phyloP scores from a whole-genome alignment of 768 basidiomycete species.

The Sporobolomyces pararoseus region DNA sequence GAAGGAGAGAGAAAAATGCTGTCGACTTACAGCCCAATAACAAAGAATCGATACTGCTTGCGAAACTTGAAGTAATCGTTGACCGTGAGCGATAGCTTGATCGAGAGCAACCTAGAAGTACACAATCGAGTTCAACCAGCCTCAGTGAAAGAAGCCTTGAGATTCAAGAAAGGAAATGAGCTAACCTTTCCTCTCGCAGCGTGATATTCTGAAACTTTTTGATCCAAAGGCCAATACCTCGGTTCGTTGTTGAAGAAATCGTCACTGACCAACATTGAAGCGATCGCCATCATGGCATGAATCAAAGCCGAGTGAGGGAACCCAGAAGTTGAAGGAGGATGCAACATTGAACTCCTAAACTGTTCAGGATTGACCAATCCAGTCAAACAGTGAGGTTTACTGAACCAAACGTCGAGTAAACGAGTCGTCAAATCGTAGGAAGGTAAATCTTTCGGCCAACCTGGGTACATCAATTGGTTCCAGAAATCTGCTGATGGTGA shows the following conservation, averaged over 20 bases:
- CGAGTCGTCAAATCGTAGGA: conserved; percentile 30
- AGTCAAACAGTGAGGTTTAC: conserved; percentile 11
- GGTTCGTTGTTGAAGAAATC: conserved; percentile 25
- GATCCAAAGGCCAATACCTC: conserved; percentile 26
- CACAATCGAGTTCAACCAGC: background rate
- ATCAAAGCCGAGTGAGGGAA: conserved; percentile 40
- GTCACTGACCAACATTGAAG: conserved; percentile 23
- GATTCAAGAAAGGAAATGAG: background rate
- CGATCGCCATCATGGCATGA: conserved; percentile 40
- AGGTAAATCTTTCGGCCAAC: conserved; percentile 40
- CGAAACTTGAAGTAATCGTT: conserved; percentile 35
- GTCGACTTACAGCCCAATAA: conserved; percentile 19
- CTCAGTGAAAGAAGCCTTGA: background rate
- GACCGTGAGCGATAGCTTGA: conserved; percentile 25
- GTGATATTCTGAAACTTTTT: conserved; percentile 33
- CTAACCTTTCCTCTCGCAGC: conserved; percentile 27
- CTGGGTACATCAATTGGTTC: conserved; percentile 37
- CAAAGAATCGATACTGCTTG: conserved; percentile 37
- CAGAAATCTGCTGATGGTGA: conserved; percentile 9
- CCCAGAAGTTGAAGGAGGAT: conserved; percentile 20
- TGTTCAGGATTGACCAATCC: conserved; percentile 32
- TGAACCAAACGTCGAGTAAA: conserved; percentile 42
- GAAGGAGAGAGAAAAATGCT: background rate
- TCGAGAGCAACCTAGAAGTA: conserved; percentile 24
- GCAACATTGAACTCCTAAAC: conserved; percentile 27